Base-by-base conservation (phyloP, 2,329 filamentous ascomycete species). In the Fusarium sp. region DNA sequence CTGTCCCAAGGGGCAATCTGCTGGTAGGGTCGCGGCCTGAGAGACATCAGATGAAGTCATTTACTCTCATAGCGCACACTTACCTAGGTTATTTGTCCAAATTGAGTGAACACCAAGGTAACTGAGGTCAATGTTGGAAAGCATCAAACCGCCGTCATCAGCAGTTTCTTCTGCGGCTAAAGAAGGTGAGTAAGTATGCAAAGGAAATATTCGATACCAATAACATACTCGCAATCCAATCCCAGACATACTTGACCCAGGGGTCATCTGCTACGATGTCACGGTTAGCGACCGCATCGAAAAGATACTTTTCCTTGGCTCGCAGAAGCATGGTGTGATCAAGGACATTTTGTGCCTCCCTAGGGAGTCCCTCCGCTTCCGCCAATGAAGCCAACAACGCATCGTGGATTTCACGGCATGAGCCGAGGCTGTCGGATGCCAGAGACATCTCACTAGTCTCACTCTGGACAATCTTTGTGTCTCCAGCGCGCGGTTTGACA, bases 201-300 rank as follows among this genome's bases (percentile, higher is more conserved):
- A 39, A 28, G 6, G 27, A 3, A n/a, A 12, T 9, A 3, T 16
- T 39, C 12, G 23, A 34, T 13, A 30, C 34, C 12, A 18, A 12
- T 39, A 10, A 85, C 83, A 76, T 75, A 90, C 92, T 89, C 62
- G 88, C 85, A 50, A 95, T 85, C 85, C 92, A 93, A 48, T 89
- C 88, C 94, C 94, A 97, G n/a, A 93, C 82, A 60, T 92, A 91
- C 61, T 90, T 87, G n/a, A 95, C 83, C 88, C 92, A 93, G 31
- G 88, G 88, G 73, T 95, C 91, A 65, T 94, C 92, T 7, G 86
- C 83, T 1, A 92, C 86, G n/a, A 95, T 87, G 7, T 85, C 81
- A 66, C 87, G 87, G 74, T 96, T 96, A 50, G 83, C 86, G 15
- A 81, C 80, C 62, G 89, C 90, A 73, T 94, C 84, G 65, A 91